A percentile compares a stretch with the other conserved stretches of the same genome.
phyloP scores from a whole-genome alignment of 2,329 filamentous ascomycete genomes.

The Fusarium sacchari region DNA sequence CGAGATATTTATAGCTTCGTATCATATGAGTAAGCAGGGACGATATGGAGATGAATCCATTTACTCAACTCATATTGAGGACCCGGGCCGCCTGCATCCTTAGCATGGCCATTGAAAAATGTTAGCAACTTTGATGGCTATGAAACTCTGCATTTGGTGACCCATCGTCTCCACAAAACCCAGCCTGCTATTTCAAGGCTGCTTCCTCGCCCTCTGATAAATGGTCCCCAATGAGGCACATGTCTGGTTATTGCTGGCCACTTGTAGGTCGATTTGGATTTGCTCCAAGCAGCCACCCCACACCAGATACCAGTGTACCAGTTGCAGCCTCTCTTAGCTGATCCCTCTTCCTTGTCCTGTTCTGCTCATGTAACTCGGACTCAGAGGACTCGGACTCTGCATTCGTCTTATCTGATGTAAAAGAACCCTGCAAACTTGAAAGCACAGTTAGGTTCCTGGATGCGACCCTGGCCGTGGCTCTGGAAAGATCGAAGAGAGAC shows the following conservation, averaged over 20 bases:
- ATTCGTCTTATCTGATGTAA: slow-evolving; percentile 18
- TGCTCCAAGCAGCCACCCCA: slow-evolving; percentile 75
- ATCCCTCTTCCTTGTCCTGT: slow-evolving; percentile 74
- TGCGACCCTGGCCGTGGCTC: slow-evolving; percentile 68
- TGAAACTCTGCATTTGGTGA: neutral
- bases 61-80: neutral
- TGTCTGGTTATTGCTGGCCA: slow-evolving; percentile 6
- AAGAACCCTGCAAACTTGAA: slow-evolving; percentile 57
- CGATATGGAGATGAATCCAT: neutral
- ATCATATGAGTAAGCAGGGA: neutral
- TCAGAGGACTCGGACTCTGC: slow-evolving; percentile 38
- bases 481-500: slow-evolving; percentile 72
- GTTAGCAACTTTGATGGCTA: neutral
- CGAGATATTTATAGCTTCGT: neutral
- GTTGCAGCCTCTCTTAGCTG: slow-evolving; percentile 74
- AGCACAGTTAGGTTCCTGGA: slow-evolving; percentile 67
- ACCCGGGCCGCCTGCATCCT: neutral
- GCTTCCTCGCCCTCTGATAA: neutral
- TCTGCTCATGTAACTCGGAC: slow-evolving; percentile 41
- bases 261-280: slow-evolving; percentile 42
- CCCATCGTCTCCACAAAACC: neutral
- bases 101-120: neutral
- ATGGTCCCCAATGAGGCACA: neutral
- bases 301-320: slow-evolving; percentile 72
- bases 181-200: neutral